Base-by-base conservation (phyloP, 192 early-diverging fungal genomes). In the Gaertneriomyces sp. region DNA sequence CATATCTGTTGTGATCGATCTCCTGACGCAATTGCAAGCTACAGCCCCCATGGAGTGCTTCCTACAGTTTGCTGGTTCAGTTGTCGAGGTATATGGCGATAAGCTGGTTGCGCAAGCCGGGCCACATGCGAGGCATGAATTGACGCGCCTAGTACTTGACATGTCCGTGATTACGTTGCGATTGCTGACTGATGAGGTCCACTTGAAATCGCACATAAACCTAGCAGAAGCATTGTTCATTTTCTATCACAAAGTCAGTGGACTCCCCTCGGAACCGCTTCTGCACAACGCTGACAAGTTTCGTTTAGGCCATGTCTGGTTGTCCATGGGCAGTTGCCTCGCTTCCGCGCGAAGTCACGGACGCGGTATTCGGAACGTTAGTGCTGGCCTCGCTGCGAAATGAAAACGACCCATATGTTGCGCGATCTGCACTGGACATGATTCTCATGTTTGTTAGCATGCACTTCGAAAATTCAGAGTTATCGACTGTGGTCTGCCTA, bases 261-360 rank as follows among this genome's bases (percentile, higher is more conserved):
- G 25, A 33, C 25, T 33, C 25, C 2, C 25, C 25, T 33, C 25
- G 25, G 25, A 33, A 33, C 25, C 25, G 25, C 25, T 33, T 33
- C 25, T 33, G 25, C 25, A 33, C 25, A 33, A 33, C 25, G 25
- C 25, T 33, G 25, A 33, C 25, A 33, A 8, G 8, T 20, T 5
- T 45, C 25, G 5, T 8, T 7, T 38, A 63, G 19, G 12, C 9
- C 47, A 38, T 39, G 19, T 12, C 45, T 42, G 42, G 12, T 7
- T 63, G 61, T 60, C 65, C 66, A 9, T 70, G 73, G 73, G 61
- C 63, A 9, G 14, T 76, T 3, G 12, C 66, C 5, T 42, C 44
- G 19, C 42, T 76, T 10, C 67, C 66, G 14, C 25, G 39, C 16
- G 57, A 64, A 1, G 50, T 63, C 42, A 54, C 61, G 12, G 11